phyloP scores from a whole-genome alignment of 2,329 filamentous ascomycete genomes.

The Raffaelea albimanens region DNA sequence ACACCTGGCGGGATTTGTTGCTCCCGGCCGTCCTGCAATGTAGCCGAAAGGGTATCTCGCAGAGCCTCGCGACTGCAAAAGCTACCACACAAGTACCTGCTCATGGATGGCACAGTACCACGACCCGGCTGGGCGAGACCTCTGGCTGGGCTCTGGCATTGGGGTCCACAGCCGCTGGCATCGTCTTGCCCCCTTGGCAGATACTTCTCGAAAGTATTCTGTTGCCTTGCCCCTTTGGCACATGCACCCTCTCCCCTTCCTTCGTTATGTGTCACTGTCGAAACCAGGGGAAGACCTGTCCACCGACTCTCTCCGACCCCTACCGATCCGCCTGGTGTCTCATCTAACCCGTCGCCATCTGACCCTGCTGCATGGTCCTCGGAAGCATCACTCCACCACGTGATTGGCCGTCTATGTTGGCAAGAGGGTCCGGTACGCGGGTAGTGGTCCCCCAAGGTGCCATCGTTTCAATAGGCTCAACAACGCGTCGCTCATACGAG shows the following conservation, averaged over 20 bases:
- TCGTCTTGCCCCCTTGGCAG: neutral
- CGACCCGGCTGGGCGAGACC: too few relatives aligned
- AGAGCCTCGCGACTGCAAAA: neutral
- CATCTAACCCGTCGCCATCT: too few relatives aligned
- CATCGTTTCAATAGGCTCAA: neutral
- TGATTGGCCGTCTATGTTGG: neutral
- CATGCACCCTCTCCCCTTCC: neutral
- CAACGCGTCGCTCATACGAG: conserved; percentile 3
- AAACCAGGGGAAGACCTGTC: neutral
- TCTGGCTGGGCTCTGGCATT: neutral
- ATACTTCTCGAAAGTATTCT: neutral
- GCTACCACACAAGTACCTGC: neutral
- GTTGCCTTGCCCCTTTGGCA: neutral
- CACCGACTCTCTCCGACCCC: neutral
- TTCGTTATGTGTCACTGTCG: neutral
- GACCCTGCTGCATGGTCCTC: too few relatives aligned
- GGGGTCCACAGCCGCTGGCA: neutral
- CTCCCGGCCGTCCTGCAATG: too few relatives aligned
- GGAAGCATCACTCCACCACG: conserved; percentile 1
- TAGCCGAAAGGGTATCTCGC: neutral
- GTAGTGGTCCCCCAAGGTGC: neutral
- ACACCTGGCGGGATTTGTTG: too few relatives aligned
- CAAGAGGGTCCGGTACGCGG: neutral
- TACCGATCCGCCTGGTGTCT: neutral
- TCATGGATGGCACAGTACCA: too few relatives aligned